Evolutionary conservation across 768 basidiomycete species (phyloP).

Genomic region (Candolleomyces aberdarensis): DNA sequence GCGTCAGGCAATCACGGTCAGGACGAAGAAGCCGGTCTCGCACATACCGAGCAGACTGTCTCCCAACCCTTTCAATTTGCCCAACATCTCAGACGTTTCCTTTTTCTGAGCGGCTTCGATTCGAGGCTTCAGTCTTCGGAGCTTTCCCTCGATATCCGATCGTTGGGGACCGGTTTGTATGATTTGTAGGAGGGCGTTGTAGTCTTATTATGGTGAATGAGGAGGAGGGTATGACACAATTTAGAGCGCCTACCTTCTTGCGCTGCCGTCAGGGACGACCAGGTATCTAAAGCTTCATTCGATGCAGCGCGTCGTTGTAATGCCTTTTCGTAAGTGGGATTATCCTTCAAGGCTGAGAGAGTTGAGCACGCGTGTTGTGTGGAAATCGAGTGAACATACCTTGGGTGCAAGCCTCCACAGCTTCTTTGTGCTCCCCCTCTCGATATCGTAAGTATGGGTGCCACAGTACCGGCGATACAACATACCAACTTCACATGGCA

Average conservation of each 20-base stretch:
- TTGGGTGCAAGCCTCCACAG: constrained; percentile 77
- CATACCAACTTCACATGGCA: constrained; percentile 78
- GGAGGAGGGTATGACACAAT: not conserved
- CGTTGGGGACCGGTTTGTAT: constrained; percentile 51
- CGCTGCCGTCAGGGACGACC: constrained; percentile 78
- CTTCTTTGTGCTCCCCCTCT: constrained; percentile 77
- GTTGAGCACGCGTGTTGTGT: not conserved
- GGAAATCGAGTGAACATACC: constrained; percentile 34
- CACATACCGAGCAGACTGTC: constrained; percentile 80
- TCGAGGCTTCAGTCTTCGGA: constrained; percentile 60
- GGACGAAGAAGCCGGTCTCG: not conserved
- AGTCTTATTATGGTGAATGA: constrained; percentile 50
- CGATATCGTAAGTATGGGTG: too few relatives aligned
- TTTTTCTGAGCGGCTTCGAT: constrained; percentile 74
- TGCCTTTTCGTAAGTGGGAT: constrained; percentile 83
- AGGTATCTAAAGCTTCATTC: constrained; percentile 76
- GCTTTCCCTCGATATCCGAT: constrained; percentile 43
- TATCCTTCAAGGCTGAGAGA: constrained; percentile 72
- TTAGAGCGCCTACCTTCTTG: constrained; percentile 64
- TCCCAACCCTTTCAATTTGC: constrained; percentile 88
- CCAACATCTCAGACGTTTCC: constrained; percentile 90
- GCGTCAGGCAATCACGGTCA: not conserved
- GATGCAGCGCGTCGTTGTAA: constrained; percentile 85
- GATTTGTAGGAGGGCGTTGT: constrained; percentile 64
- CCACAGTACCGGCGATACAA: not conserved